Conservation (phyloP, 1,284 basidiomycete genomes). For the Boletellus sp. region DNA sequence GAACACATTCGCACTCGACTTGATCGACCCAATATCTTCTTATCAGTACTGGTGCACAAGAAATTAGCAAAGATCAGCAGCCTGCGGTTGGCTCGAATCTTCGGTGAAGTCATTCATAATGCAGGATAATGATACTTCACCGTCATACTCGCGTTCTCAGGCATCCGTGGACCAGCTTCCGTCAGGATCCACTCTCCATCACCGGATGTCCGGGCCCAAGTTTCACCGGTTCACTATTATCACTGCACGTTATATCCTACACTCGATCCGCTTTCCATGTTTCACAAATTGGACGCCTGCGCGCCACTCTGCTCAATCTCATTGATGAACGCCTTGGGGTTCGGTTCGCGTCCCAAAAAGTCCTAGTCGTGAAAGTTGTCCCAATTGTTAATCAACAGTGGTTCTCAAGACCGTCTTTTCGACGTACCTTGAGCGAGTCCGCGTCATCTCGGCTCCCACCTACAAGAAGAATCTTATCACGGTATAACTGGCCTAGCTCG, state of each 20-base stretch:
- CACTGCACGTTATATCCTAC: neutral
- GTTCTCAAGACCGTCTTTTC: neutral
- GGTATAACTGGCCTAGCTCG: conserved; percentile 48
- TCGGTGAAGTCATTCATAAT: too few relatives aligned
- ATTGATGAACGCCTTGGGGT: conserved; percentile 54
- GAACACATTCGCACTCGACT: too few relatives aligned
- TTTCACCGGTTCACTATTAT: neutral
- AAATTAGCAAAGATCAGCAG: too few relatives aligned
- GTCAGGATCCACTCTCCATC: too few relatives aligned
- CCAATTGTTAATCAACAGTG: neutral
- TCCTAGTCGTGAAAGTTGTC: conserved; percentile 34
- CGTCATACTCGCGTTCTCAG: too few relatives aligned
- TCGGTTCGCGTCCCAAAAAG: conserved; percentile 76
- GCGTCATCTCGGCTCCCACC: conserved; percentile 60
- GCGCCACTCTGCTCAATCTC: conserved; percentile 19
- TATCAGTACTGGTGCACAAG: too few relatives aligned
- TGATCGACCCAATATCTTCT: too few relatives aligned
- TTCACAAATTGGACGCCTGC: conserved; percentile 12
- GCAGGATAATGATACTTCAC: too few relatives aligned
- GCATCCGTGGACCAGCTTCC: too few relatives aligned
- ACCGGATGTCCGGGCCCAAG: too few relatives aligned
- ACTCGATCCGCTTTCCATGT: neutral
- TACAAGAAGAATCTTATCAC: conserved; percentile 50
- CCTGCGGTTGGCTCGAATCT: too few relatives aligned
- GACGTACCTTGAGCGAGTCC: conserved; percentile 49